phyloP scores from a whole-genome alignment of 495 filamentous ascomycete genomes.

The Trichoderma reesei region DNA sequence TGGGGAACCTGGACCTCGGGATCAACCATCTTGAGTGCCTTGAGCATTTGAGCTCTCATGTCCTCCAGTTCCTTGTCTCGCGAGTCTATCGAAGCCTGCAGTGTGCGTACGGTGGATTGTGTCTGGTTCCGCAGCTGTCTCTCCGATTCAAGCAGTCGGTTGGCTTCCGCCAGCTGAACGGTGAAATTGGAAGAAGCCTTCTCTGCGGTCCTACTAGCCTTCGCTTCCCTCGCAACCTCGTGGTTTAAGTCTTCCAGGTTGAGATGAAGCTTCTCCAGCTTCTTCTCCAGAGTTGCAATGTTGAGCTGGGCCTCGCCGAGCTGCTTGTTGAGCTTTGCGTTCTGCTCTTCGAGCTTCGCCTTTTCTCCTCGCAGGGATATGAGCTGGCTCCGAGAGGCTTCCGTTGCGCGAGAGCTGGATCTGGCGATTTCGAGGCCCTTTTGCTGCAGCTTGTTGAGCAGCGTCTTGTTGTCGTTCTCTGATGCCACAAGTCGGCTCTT shows the following conservation, averaged over 20 bases:
- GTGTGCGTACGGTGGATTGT: constrained; percentile 71
- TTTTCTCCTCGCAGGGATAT: constrained; percentile 75
- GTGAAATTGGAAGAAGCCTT: constrained; percentile 75
- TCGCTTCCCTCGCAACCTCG: constrained; percentile 82
- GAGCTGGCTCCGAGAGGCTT: constrained; percentile 73
- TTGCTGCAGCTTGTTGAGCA: constrained; percentile 93
- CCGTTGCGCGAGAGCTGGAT: constrained; percentile 75
- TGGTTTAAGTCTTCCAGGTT: constrained; percentile 90
- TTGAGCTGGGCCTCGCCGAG: constrained; percentile 80
- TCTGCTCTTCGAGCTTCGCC: constrained; percentile 71
- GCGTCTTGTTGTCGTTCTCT: constrained; percentile 91
- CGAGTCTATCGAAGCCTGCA: constrained; percentile 67
- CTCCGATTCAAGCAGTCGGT: constrained; percentile 84
- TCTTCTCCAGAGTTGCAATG: constrained; percentile 82
- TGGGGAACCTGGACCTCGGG: constrained; percentile 49
- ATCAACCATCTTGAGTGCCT: constrained; percentile 77
- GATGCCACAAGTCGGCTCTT: constrained; percentile 86
- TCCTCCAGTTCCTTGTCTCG: constrained; percentile 71
- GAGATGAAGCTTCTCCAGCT: constrained; percentile 87
- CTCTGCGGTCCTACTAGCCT: constrained; percentile 83
- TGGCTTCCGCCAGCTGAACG: constrained; percentile 78
- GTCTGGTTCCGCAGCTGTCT: constrained; percentile 76
- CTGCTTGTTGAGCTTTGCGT: constrained; percentile 69
- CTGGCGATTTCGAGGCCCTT: constrained; percentile 95
- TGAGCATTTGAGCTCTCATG: constrained; percentile 66